phyloP scores from a whole-genome alignment of 352 stramenopile genomes.

The Phytophthora colocasiae region DNA sequence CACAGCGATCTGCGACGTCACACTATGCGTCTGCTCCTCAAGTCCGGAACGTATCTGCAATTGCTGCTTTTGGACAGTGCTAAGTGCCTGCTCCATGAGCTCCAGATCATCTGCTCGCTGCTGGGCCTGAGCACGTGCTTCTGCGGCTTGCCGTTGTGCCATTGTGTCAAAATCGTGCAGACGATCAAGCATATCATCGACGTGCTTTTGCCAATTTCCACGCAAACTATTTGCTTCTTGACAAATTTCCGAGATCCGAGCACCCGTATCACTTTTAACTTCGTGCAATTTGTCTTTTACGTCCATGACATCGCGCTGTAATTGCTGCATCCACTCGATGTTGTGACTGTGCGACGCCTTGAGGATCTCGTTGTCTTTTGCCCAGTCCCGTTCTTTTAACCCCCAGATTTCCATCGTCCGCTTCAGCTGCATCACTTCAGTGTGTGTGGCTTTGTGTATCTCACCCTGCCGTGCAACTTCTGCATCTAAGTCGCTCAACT shows the following conservation, averaged over 20 bases:
- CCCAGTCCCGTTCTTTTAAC: slow-evolving; percentile 85
- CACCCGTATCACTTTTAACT: slow-evolving; percentile 62
- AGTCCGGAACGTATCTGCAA: slow-evolving; percentile 54
- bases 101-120: slow-evolving; percentile 75
- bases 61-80: slow-evolving; percentile 74
- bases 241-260: slow-evolving; percentile 60
- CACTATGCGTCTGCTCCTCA: slow-evolving; percentile 59
- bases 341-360: slow-evolving; percentile 86
- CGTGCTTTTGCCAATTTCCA: slow-evolving; percentile 74
- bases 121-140: slow-evolving; percentile 52
- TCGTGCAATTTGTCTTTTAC: slow-evolving; percentile 80
- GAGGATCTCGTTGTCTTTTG: slow-evolving; percentile 87
- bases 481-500: slow-evolving; percentile 65
- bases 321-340: slow-evolving; percentile 88
- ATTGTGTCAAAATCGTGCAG: slow-evolving; percentile 61
- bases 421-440: slow-evolving; percentile 78
- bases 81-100: slow-evolving; percentile 78
- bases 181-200: slow-evolving; percentile 67
- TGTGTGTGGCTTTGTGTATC: slow-evolving; percentile 66
- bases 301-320: slow-evolving; percentile 84
- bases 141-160: slow-evolving; percentile 49
- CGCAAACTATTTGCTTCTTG: slow-evolving; percentile 75
- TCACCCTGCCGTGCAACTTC: slow-evolving; percentile 64
- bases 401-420: slow-evolving; percentile 82
- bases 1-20: slow-evolving; percentile 46